Conservation (phyloP, 345 rosid species). For the Ceriops tagal region DNA sequence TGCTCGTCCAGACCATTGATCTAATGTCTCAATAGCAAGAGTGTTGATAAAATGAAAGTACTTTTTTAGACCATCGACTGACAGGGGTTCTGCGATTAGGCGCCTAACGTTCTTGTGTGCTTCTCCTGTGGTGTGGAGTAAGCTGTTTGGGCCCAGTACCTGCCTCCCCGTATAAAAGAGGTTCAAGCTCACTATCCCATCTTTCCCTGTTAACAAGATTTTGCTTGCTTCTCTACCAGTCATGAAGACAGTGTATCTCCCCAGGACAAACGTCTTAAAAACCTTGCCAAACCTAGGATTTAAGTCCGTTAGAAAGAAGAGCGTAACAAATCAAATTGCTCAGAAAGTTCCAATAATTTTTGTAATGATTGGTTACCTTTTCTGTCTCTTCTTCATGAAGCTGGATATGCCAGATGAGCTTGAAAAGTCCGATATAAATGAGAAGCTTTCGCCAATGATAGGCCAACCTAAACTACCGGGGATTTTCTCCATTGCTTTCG, state of each 20-base stretch:
- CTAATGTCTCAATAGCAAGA: slow-evolving; percentile 46
- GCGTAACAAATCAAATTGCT: neutral
- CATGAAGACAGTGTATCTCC: slow-evolving; percentile 55
- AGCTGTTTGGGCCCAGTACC: slow-evolving; percentile 57
- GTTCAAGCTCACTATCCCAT: slow-evolving; percentile 69
- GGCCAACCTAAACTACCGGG: slow-evolving; percentile 70
- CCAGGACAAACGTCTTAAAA: slow-evolving; percentile 52
- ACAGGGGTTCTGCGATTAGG: slow-evolving; percentile 53
- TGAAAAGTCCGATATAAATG: slow-evolving; percentile 51
- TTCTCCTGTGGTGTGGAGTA: slow-evolving; percentile 59
- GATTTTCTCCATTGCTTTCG: slow-evolving; percentile 50
- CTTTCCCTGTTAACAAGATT: slow-evolving; percentile 64
- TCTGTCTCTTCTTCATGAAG: slow-evolving; percentile 57
- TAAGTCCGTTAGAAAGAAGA: neutral
- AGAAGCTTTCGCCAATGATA: slow-evolving; percentile 51
- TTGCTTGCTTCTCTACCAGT: slow-evolving; percentile 67
- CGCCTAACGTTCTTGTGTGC: slow-evolving; percentile 56
- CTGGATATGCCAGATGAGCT: slow-evolving; percentile 54
- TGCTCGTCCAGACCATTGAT: slow-evolving; percentile 43
- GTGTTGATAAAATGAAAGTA: slow-evolving; percentile 53
- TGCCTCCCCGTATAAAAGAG: slow-evolving; percentile 62
- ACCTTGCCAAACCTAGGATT: slow-evolving; percentile 55
- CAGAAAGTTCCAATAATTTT: neutral
- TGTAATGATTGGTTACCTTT: slow-evolving; percentile 31
- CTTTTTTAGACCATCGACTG: slow-evolving; percentile 56